Conservation (phyloP, 768 basidiomycete species). For the Russula ochroleuca region DNA sequence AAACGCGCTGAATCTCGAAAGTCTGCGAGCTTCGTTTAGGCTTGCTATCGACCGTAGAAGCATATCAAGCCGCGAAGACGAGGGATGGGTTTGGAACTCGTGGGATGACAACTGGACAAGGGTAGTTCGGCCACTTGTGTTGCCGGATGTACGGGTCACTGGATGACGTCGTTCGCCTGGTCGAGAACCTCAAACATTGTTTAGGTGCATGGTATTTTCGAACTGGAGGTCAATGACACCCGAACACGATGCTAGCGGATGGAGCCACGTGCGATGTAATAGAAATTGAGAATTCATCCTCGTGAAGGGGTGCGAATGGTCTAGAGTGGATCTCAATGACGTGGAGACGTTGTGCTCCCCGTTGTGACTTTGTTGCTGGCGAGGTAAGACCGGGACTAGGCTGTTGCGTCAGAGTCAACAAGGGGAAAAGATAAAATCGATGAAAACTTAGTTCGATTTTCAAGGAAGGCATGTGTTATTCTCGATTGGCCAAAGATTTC, state of each 20-base stretch:
- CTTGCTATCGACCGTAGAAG: conserved; percentile 5
- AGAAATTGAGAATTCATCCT: background rate
- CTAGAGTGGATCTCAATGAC: conserved; percentile 4
- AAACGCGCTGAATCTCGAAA: conserved; percentile 13
- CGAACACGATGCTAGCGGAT: background rate
- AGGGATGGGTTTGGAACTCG: conserved; percentile 22
- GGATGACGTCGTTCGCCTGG: conserved; percentile 20
- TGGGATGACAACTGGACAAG: conserved; percentile 30
- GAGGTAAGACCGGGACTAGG: conserved; percentile 9
- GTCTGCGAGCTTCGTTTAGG: conserved; percentile 16
- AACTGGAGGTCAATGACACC: background rate
- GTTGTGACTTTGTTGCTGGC: conserved; percentile 6
- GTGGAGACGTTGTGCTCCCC: background rate
- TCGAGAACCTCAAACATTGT: background rate
- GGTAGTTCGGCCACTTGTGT: conserved; percentile 27
- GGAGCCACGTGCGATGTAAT: background rate
- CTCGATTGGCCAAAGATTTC: conserved; percentile 6
- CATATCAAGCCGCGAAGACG: conserved; percentile 8
- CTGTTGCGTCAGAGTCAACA: conserved; percentile 11
- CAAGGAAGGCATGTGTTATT: conserved; percentile 15
- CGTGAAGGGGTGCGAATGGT: background rate
- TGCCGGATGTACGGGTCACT: conserved; percentile 17
- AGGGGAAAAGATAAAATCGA: conserved; percentile 13
- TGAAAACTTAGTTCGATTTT: background rate
- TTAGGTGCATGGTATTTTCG: background rate